phyloP scores from a whole-genome alignment of 2,329 filamentous ascomycete species.

The Hansfordia pulvinata region DNA sequence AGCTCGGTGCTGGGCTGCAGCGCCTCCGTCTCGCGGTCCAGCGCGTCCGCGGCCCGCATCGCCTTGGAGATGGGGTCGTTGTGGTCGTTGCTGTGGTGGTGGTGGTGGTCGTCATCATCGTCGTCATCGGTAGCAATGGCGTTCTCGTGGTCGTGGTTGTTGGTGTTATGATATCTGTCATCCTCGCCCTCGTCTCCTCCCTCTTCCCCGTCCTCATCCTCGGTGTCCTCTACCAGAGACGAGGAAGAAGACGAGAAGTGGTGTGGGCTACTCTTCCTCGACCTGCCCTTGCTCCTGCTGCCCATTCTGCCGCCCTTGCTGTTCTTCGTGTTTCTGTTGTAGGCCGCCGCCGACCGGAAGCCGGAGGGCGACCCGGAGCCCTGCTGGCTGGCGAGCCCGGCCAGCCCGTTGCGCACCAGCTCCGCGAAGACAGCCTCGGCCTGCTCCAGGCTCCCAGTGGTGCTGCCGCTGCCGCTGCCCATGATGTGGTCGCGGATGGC shows the following conservation, averaged over 20 bases:
- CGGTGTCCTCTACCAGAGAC: slow-evolving; percentile 8
- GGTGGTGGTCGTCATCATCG: slow-evolving; percentile 4
- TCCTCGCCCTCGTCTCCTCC: slow-evolving; percentile 1
- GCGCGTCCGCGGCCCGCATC: slow-evolving; percentile 44
- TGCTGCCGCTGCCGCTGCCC: no score
- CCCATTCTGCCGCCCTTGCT: no score
- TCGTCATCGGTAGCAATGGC: slow-evolving; percentile 7
- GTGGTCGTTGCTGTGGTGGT: slow-evolving; percentile 3
- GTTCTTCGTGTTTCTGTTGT: no score
- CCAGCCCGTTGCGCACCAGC: slow-evolving; percentile 34
- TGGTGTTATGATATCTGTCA: no score
- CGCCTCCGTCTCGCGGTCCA: slow-evolving; percentile 39
- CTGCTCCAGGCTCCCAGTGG: slow-evolving; percentile 28
- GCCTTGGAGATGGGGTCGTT: slow-evolving; percentile 37
- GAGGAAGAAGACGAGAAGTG: slow-evolving; percentile 2
- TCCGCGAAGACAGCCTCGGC: slow-evolving; percentile 37
- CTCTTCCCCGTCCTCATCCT: slow-evolving; percentile 2
- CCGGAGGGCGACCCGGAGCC: no score
- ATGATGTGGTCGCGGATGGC: slow-evolving; percentile 39
- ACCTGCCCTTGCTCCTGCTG: no score
- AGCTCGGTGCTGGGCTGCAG: slow-evolving; percentile 35
- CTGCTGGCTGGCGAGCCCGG: slow-evolving; percentile 17
- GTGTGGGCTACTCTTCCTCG: no score
- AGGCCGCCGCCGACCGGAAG: slow-evolving; percentile 3
- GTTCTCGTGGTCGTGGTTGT: not conserved